These are phyloP conservation scores for Mycena indigotica DNA, from an alignment of 768 basidiomycete genomes.

Conservation along the genomic window DNA sequence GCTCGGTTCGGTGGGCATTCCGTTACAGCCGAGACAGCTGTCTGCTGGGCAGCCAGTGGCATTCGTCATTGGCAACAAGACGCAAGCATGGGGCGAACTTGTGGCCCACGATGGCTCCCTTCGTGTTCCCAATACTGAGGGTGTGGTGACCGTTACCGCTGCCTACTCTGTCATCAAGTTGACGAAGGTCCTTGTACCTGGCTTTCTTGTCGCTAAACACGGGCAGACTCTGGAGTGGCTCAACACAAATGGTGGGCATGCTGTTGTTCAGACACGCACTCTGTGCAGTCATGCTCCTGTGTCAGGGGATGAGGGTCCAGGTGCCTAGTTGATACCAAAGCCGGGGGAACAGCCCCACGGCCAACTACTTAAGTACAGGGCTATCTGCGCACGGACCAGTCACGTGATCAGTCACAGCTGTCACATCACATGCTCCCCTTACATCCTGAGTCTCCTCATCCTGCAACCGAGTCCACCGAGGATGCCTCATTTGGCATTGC, in stretches of 20 bases:
- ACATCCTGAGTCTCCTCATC: conserved; percentile 1
- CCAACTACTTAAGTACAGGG: too few relatives aligned
- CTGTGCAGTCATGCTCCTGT: conserved; percentile 15
- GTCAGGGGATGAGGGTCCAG: too few relatives aligned
- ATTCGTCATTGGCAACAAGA: conserved; percentile 9
- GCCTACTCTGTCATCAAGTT: conserved; percentile 18
- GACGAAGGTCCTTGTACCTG: conserved; percentile 12
- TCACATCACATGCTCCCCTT: too few relatives aligned
- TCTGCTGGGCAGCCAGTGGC: conserved; percentile 13
- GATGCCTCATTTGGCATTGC: conserved; percentile 12
- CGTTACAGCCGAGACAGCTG: conserved; percentile 9
- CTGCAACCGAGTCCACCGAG: background rate
- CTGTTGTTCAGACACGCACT: conserved; percentile 16
- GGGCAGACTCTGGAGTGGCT: conserved; percentile 15
- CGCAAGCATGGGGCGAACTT: conserved; percentile 11
- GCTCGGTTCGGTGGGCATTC: conserved; percentile 9
- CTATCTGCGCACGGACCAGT: too few relatives aligned
- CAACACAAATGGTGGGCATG: conserved; percentile 1
- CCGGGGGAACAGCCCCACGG: too few relatives aligned
- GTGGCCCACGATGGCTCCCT: conserved; percentile 7
- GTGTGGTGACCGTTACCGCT: background rate
- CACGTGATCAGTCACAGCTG: too few relatives aligned
- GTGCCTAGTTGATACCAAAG: too few relatives aligned
- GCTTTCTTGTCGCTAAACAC: conserved; percentile 7
- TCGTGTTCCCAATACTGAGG: background rate